Percentiles rank a stretch among this genome's conserved stretches.
These are phyloP conservation scores for Mycocentrospora acerina DNA, from an alignment of 2,329 filamentous ascomycete species.

Conservation along the genomic window DNA sequence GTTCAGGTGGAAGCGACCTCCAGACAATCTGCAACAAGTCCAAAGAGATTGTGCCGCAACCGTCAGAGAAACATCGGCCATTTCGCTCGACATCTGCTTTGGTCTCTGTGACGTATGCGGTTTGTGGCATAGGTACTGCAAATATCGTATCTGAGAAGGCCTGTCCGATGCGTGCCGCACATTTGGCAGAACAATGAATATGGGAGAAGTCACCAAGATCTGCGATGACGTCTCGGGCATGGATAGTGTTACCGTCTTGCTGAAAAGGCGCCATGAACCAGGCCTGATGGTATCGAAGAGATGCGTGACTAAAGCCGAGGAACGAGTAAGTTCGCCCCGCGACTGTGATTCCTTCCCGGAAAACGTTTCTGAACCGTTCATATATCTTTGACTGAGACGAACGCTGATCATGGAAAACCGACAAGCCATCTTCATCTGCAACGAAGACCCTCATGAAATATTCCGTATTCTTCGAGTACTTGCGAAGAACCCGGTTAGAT, in stretches of 20 bases:
- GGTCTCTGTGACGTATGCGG: constrained; percentile 47
- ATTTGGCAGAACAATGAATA: constrained; percentile 59
- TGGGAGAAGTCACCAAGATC: constrained; percentile 42
- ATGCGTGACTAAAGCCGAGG: constrained; percentile 37
- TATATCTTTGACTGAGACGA: constrained; percentile 30
- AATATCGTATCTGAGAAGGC: constrained; percentile 79
- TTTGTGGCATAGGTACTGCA: constrained; percentile 55
- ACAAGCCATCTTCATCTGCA: constrained; percentile 70
- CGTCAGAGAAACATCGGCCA: constrained; percentile 71
- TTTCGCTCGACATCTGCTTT: constrained; percentile 59
- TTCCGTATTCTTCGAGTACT: constrained; percentile 23
- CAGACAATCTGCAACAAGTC: constrained; percentile 63
- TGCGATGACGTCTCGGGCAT: constrained; percentile 53
- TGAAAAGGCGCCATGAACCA: constrained; percentile 40
- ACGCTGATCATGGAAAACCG: constrained; percentile 58
- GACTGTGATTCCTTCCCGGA: constrained; percentile 57
- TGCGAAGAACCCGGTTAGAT: constrained; percentile 45
- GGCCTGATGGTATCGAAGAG: constrained; percentile 29
- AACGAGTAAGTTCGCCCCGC: constrained; percentile 33
- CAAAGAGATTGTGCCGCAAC: constrained; percentile 71
- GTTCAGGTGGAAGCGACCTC: constrained; percentile 51
- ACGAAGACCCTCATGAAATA: constrained; percentile 64
- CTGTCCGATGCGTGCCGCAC: constrained; percentile 62
- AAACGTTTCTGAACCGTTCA: constrained; percentile 58
- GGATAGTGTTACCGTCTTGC: constrained; percentile 50